Evolutionary conservation across 768 basidiomycete genomes (phyloP), one percentile per base, ranked within the genome.

Genomic region (Neoboletus subvelutipes): DNA sequence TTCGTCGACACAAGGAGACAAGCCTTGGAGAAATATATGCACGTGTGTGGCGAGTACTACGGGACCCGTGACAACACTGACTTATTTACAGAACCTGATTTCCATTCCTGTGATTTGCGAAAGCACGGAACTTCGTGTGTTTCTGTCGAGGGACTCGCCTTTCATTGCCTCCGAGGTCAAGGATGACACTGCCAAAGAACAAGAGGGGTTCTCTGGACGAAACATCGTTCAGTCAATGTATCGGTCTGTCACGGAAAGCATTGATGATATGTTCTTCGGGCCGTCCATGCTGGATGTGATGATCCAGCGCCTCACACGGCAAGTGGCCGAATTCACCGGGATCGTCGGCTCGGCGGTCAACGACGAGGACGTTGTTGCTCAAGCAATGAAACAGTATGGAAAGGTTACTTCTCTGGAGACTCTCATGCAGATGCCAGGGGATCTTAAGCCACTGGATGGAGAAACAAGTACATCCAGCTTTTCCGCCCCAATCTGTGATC

Each of bases 201-300:
- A 77, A 6, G 71, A 75, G 15, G 67, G 77, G 0, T 86, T 88
- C 64, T 84, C 87, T 20, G 87, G 88, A 8, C 84, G 84, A 15
- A 86, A 85, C 54, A 79, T 97, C 37, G 91, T 98, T 52, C 87
- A 87, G 53, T 88, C 86, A 24, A 82, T 99, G 55, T 98, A 96
- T 69, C 86, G 88, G 31, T 92, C 93, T 26, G 91, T 99, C 45
- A 84, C 96, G 6, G 91, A 92, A 60, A 94, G 94, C 69, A 87
- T 98, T 65, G 97, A 99, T 71, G 97, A 98, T 71, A 92, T 97
- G 83, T 88, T 96, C 73, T 93, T 96, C 62, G 94, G 92, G 3
- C 95, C 91, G 3, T 94, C 93, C 1, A 94, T 97, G 92, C 75
- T 98, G 43, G 94, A 98, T 68, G 88, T 95, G 45, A 90, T 96